These are phyloP conservation scores for Aspergillus bertholletiae DNA, from an alignment of 495 filamentous ascomycete species.

Conservation along the genomic window DNA sequence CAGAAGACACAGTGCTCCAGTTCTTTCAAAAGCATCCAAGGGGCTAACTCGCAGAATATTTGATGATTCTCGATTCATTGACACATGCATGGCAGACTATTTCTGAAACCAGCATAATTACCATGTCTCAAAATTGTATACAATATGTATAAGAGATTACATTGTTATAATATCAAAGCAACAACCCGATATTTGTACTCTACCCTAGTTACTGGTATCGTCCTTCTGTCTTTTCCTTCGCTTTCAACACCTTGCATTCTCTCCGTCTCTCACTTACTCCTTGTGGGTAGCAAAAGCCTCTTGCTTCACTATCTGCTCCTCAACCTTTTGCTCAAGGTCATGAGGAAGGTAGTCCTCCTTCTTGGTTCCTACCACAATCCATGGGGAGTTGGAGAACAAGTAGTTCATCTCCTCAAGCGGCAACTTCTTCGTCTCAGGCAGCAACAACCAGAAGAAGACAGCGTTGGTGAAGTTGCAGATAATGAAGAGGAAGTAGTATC, in stretches of 20 bases:
- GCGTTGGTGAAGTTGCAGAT: constrained; percentile 55
- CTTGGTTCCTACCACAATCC: constrained; percentile 52
- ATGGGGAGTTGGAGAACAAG: constrained; percentile 65
- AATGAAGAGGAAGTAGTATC: constrained; percentile 56
- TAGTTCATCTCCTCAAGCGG: constrained; percentile 70
- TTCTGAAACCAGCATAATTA: background rate
- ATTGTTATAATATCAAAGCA: constrained; percentile 10
- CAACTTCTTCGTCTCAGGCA: constrained; percentile 63
- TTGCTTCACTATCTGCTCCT: constrained; percentile 36
- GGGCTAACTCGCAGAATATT: background rate
- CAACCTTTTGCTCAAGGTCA: constrained; percentile 37
- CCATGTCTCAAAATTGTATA: constrained; percentile 1
- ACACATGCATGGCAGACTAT: background rate
- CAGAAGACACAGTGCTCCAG: background rate
- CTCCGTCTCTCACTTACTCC: constrained; percentile 13
- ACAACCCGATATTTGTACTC: background rate
- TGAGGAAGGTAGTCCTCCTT: constrained; percentile 35
- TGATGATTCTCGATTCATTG: background rate
- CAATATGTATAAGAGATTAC: constrained; percentile 2
- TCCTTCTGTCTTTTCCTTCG: background rate
- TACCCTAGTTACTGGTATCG: background rate
- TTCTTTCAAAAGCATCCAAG: background rate
- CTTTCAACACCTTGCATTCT: background rate
- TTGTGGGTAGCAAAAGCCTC: constrained; percentile 14
- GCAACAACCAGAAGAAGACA: constrained; percentile 58